phyloP scores from a whole-genome alignment of 2,329 filamentous ascomycete species.

The Amesomyces nigricolor region DNA sequence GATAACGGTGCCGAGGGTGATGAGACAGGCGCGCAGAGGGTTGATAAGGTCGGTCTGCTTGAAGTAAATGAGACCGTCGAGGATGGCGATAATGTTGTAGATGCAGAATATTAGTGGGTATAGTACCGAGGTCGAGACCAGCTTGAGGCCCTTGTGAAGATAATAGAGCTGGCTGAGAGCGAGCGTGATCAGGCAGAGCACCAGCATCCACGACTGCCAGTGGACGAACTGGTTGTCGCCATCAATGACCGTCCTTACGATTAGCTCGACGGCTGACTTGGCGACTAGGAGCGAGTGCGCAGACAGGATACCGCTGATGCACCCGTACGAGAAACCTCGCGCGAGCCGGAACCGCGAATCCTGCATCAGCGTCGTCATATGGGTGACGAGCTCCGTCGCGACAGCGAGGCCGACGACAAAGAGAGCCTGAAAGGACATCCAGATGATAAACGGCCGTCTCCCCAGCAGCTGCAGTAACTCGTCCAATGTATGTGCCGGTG shows the following conservation, averaged over 20 bases:
- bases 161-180: conserved; percentile 92
- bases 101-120: conserved; percentile 98
- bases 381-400: conserved; percentile 51
- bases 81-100: conserved; percentile 97
- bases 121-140: conserved; percentile 90
- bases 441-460: conserved; percentile 71
- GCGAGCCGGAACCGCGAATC: conserved; percentile 66
- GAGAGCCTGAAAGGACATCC: conserved; percentile 77
- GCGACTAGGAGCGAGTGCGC: conserved; percentile 90
- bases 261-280: conserved; percentile 91
- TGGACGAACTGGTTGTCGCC: conserved; percentile 88
- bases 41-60: conserved; percentile 77
- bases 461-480: conserved; percentile 74
- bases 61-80: conserved; percentile 97
- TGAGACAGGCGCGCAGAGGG: conserved; percentile 69
- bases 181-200: conserved; percentile 72
- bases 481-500: conserved; percentile 80
- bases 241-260: conserved; percentile 80
- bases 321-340: conserved; percentile 80
- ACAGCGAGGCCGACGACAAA: conserved; percentile 65
- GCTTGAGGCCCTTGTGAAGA: conserved; percentile 84
- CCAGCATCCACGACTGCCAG: conserved; percentile 91
- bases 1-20: conserved; percentile 79
- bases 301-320: conserved; percentile 86
- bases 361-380: conserved; percentile 48